Evolutionary conservation across 768 basidiomycete species (phyloP).

Genomic region (Tylopilus vinaceipallidus): DNA sequence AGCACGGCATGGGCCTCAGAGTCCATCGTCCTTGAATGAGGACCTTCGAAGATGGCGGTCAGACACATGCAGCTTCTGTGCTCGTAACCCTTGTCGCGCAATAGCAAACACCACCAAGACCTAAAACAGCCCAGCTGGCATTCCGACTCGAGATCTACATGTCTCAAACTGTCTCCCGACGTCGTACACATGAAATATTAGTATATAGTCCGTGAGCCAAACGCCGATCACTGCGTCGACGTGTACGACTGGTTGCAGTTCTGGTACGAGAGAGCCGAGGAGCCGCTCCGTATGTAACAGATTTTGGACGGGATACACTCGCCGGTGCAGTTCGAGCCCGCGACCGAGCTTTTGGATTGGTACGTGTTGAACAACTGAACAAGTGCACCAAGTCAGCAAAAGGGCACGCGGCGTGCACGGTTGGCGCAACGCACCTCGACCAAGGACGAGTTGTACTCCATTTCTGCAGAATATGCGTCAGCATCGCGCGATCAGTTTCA

Average conservation of each 20-base stretch:
- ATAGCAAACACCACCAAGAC: no score
- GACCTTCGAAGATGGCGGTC: no score
- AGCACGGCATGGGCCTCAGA: no score
- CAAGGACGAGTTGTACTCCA: constrained; percentile 22
- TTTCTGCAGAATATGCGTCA: constrained; percentile 16
- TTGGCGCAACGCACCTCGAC: constrained; percentile 24
- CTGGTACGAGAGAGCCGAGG: constrained; percentile 51
- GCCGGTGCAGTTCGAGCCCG: constrained; percentile 50
- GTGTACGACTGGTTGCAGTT: constrained; percentile 65
- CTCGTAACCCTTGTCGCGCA: no score
- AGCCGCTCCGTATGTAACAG: constrained; percentile 73
- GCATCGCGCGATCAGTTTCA: not conserved
- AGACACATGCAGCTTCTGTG: no score
- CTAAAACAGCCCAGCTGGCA: no score
- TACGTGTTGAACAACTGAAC: constrained; percentile 57
- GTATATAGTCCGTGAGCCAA: no score
- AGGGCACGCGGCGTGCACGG: no score
- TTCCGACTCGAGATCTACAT: no score
- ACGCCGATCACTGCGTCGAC: constrained; percentile 42
- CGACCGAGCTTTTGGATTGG: constrained; percentile 67
- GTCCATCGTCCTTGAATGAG: no score
- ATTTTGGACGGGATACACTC: constrained; percentile 60
- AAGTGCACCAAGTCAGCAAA: not conserved
- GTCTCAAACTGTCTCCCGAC: no score
- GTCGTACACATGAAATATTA: no score